phyloP scores from a whole-genome alignment of 177 flowering plant genomes.

The Tripterygium wilfordii region DNA sequence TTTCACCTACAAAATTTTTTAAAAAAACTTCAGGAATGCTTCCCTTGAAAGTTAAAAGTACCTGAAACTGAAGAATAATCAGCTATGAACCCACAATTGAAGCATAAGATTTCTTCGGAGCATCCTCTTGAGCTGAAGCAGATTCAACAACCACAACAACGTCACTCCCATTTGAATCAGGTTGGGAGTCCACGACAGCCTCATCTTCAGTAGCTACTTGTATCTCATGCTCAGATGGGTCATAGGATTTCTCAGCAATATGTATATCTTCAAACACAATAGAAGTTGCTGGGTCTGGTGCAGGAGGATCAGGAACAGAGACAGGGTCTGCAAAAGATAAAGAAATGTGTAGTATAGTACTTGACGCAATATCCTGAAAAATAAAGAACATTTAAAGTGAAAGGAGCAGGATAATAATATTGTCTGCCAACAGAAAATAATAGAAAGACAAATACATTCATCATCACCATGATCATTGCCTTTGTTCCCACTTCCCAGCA shows the following conservation, averaged over 20 bases:
- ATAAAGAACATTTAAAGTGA: no score
- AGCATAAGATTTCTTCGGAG: slow-evolving; percentile 72
- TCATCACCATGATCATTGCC: no score
- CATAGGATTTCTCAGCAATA: slow-evolving; percentile 37
- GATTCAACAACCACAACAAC: slow-evolving; percentile 17
- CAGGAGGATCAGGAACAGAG: slow-evolving; percentile 16
- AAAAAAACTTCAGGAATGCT: no score
- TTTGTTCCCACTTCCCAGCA: no score
- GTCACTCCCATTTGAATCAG: slow-evolving; percentile 25
- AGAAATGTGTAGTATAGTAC: not conserved
- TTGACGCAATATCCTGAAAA: no score
- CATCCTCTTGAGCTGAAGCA: slow-evolving; percentile 35
- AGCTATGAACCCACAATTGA: slow-evolving; percentile 60
- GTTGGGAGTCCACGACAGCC: slow-evolving; percentile 22
- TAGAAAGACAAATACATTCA: no score
- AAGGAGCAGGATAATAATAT: no score
- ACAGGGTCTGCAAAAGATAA: slow-evolving; percentile 18
- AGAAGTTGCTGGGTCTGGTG: slow-evolving; percentile 16
- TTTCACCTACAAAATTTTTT: slow-evolving; percentile 23
- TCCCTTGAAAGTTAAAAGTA: no score
- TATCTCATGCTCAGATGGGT: slow-evolving; percentile 39
- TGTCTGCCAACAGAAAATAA: no score
- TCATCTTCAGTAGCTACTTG: slow-evolving; percentile 39
- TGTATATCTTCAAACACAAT: slow-evolving; percentile 25
- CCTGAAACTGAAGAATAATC: not conserved